Evolutionary conservation across 2,329 filamentous ascomycete species (phyloP).

Genomic region (Apiospora malaysiana): DNA sequence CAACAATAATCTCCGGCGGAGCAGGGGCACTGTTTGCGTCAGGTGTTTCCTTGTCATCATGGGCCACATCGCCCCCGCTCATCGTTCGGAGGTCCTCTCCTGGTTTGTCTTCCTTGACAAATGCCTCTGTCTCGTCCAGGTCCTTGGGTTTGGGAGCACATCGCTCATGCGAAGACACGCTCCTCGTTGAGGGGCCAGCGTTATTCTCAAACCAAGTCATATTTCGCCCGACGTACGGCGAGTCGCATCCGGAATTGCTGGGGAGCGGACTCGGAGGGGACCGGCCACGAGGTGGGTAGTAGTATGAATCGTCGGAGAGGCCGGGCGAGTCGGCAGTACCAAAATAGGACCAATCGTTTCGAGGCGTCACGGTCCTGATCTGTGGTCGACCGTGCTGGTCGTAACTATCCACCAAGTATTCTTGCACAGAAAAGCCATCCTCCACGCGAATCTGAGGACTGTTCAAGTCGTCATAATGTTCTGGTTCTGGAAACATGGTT

Average conservation of each 20-base stretch:
- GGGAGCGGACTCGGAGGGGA: conserved; percentile 60
- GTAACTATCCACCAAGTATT: conserved; percentile 46
- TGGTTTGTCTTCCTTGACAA: background rate
- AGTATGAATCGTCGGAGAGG: conserved; percentile 48
- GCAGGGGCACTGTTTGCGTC: conserved; percentile 27
- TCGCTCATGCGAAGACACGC: conserved; percentile 29
- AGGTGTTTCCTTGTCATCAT: conserved; percentile 6
- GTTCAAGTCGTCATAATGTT: conserved; percentile 32
- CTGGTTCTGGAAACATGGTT: conserved; percentile 64
- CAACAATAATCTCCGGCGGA: conserved; percentile 20
- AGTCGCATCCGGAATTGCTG: conserved; percentile 48
- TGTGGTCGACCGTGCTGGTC: conserved; percentile 40
- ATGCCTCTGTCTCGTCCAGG: conserved; percentile 21
- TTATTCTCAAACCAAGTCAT: conserved; percentile 32
- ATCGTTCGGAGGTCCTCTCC: conserved; percentile 4
- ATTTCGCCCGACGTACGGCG: conserved; percentile 31
- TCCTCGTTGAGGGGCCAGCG: conserved; percentile 27
- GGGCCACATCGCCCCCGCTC: conserved; percentile 20
- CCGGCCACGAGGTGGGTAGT: conserved; percentile 56
- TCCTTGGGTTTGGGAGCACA: conserved; percentile 32
- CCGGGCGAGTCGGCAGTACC: conserved; percentile 40
- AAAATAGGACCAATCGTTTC: conserved; percentile 50
- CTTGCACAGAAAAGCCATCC: conserved; percentile 46
- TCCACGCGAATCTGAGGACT: conserved; percentile 46
- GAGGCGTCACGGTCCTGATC: conserved; percentile 48